Conservation (phyloP, 108 stramenopile species). For the Conticribra weissflogii region DNA sequence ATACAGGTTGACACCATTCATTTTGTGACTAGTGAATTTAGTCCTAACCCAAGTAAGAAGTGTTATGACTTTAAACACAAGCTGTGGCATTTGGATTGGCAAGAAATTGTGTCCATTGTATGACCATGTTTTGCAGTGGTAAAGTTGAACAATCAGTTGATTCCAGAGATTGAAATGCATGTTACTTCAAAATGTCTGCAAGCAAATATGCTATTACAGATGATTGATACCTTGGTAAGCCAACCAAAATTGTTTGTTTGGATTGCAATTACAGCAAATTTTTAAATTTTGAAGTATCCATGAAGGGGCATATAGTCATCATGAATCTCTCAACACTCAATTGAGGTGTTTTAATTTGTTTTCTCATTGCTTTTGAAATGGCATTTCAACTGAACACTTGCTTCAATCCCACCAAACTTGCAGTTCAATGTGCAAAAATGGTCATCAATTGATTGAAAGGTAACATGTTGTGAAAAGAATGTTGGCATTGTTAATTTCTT, state of each 20-base stretch:
- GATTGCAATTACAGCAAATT: background rate
- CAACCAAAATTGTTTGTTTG: background rate
- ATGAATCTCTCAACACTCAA: constrained; percentile 41
- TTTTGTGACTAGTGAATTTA: background rate
- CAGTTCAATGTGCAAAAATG: constrained; percentile 45
- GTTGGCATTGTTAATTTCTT: too few species aligned
- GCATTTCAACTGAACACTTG: background rate
- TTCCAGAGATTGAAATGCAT: background rate
- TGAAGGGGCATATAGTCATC: constrained; percentile 14
- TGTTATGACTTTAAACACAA: constrained; percentile 46
- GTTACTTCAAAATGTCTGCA: background rate
- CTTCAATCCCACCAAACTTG: constrained; percentile 13
- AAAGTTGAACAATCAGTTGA: background rate
- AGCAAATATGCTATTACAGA: background rate
- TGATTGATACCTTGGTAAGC: background rate
- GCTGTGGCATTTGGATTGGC: background rate
- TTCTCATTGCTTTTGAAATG: constrained; percentile 14
- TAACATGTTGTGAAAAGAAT: too few species aligned
- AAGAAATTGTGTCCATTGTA: constrained; percentile 25
- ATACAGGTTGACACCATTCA: background rate
- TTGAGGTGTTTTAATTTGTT: constrained; percentile 37
- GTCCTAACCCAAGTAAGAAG: constrained; percentile 3
- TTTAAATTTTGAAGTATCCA: background rate
- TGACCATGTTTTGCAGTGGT: constrained; percentile 23
- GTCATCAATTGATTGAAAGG: constrained; percentile 20